These are phyloP conservation scores for Melaleuca alternifolia DNA, from an alignment of 345 rosid species.

Conservation along the genomic window DNA sequence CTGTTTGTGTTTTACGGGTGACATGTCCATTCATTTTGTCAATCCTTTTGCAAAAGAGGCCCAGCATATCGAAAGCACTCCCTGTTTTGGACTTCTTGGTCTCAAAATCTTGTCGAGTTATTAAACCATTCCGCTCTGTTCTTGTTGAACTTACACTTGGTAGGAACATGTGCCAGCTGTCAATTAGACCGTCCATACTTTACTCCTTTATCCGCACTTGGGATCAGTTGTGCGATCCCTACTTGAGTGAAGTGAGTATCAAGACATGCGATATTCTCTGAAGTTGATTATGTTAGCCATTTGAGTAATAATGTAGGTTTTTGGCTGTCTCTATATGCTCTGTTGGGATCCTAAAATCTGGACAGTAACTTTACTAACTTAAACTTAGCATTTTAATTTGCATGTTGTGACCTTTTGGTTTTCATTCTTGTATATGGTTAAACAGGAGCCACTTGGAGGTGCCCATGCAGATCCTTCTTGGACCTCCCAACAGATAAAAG, in stretches of 20 bases:
- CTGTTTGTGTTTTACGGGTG: neutral
- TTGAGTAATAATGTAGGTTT: neutral
- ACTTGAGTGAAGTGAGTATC: neutral
- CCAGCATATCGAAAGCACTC: neutral
- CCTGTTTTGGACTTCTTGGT: neutral
- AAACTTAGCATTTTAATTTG: neutral
- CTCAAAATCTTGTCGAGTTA: neutral
- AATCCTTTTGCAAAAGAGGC: neutral
- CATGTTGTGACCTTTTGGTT: neutral
- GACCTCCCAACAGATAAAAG: slow-evolving; percentile 87
- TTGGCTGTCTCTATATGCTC: neutral
- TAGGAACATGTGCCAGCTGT: neutral
- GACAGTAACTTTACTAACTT: neutral
- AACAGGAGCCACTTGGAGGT: slow-evolving; percentile 92
- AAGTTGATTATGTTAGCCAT: neutral
- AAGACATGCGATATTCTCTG: neutral
- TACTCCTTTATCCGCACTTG: neutral
- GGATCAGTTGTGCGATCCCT: neutral
- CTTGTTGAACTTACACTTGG: neutral
- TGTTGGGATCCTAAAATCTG: neutral
- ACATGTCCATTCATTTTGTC: neutral
- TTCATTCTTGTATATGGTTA: neutral
- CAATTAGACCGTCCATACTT: neutral
- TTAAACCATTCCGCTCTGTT: neutral
- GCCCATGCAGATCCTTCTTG: slow-evolving; percentile 86